Evolutionary conservation across 257 asterid genomes (phyloP).

Genomic region (Pogostemon cablin): DNA sequence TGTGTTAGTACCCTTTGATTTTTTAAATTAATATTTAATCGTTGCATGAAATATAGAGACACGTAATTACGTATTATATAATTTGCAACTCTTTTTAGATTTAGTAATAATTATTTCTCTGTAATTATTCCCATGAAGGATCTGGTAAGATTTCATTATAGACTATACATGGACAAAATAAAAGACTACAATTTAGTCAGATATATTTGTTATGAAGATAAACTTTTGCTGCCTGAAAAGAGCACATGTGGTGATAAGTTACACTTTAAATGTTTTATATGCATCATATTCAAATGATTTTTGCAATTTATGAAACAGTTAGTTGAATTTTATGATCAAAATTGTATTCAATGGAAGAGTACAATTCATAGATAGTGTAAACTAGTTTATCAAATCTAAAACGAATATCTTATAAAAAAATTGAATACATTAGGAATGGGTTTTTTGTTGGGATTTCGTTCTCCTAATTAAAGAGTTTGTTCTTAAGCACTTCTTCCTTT

Average conservation of each 20-base stretch:
- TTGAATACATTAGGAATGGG: neutral
- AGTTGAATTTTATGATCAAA: neutral
- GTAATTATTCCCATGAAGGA: no score
- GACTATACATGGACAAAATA: no score
- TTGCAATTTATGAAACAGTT: neutral
- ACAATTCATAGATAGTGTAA: no score
- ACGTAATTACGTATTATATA: no score
- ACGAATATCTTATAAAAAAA: neutral
- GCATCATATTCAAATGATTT: neutral
- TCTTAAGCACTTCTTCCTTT: neutral
- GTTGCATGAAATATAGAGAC: no score
- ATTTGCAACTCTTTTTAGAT: no score
- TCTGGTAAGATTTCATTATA: no score
- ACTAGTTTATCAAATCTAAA: neutral
- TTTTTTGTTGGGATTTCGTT: neutral
- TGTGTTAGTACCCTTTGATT: no score
- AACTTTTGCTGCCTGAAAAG: neutral
- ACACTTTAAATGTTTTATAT: neutral
- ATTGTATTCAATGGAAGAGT: no score
- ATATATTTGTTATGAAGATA: neutral
- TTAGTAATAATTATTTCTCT: no score
- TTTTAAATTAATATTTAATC: no score
- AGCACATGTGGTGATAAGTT: neutral
- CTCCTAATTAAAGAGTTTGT: neutral
- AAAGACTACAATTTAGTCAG: no score